phyloP scores from a whole-genome alignment of 176 grass and related monocot species.

The Alopecurus myosuroides region DNA sequence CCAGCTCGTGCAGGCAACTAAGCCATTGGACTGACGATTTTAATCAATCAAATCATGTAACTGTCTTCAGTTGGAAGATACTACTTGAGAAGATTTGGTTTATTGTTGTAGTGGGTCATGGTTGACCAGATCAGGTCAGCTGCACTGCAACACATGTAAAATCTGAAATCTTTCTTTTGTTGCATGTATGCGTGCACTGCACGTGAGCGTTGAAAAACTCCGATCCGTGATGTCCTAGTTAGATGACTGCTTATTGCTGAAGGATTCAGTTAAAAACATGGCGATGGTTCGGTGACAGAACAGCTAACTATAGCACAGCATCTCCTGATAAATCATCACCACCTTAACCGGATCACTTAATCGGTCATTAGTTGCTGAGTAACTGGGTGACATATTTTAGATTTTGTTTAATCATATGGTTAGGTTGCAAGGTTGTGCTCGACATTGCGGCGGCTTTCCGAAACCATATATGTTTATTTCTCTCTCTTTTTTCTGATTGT shows the following conservation, averaged over 20 bases:
- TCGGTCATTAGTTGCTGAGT: neutral
- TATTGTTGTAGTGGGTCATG: neutral
- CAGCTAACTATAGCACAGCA: neutral
- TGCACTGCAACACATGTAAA: slow-evolving; percentile 5
- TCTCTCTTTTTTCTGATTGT: neutral
- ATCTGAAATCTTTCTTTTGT: neutral
- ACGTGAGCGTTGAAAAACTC: slow-evolving; percentile 16
- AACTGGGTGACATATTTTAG: neutral
- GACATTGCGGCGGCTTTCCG: neutral
- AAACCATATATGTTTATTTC: neutral
- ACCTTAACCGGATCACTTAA: neutral
- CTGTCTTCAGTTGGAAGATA: slow-evolving; percentile 1
- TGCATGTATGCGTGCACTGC: neutral
- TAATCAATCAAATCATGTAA: slow-evolving; percentile 23
- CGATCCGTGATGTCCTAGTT: neutral
- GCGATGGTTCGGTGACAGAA: neutral
- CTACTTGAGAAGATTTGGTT: neutral
- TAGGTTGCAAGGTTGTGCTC: neutral
- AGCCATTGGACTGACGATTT: neutral
- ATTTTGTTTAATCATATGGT: neutral
- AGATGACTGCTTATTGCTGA: neutral
- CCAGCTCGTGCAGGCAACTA: neutral
- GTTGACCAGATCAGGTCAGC: slow-evolving; percentile 23
- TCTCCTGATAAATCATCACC: neutral
- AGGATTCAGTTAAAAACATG: neutral